Conservation (phyloP, 495 filamentous ascomycete species). For the Symbiotaphrina buchneri region DNA sequence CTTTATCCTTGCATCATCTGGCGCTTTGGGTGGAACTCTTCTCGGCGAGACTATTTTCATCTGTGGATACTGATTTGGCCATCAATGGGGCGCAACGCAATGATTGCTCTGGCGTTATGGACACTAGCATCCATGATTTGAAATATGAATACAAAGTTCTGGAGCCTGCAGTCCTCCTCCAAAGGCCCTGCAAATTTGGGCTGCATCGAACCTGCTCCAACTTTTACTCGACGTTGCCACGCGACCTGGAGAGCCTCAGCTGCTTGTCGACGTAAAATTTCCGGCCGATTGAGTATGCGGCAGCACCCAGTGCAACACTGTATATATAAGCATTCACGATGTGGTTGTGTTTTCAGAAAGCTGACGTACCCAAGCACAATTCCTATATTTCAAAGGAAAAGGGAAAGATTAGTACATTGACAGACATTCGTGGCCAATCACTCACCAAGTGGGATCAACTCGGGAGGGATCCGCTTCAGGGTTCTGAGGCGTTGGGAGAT, state of each 20-base stretch:
- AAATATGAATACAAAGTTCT: too few relatives aligned
- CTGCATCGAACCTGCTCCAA: too few relatives aligned
- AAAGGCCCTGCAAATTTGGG: too few relatives aligned
- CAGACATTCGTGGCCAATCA: too few relatives aligned
- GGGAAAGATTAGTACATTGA: conserved; percentile 7
- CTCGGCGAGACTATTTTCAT: too few relatives aligned
- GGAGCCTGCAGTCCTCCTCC: too few relatives aligned
- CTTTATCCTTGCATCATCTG: too few relatives aligned
- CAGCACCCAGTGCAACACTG: conserved; percentile 48
- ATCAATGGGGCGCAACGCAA: too few relatives aligned
- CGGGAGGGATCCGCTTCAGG: conserved; percentile 71
- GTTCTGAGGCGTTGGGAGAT: conserved; percentile 85
- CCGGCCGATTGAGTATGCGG: conserved; percentile 51
- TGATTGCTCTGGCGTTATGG: too few relatives aligned
- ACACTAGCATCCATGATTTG: too few relatives aligned
- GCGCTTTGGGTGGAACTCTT: too few relatives aligned
- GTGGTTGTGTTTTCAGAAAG: background rate
- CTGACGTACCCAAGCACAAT: conserved; percentile 51
- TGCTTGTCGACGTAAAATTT: conserved; percentile 83
- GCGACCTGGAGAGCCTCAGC: conserved; percentile 48
- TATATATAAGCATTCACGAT: conserved; percentile 11
- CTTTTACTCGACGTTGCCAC: conserved; percentile 12
- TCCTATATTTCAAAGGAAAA: conserved; percentile 23
- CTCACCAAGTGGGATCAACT: conserved; percentile 85
- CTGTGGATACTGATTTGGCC: too few relatives aligned